Evolutionary conservation across 257 asterid species (phyloP).

Genomic region (Schizonepeta tenuifolia): DNA sequence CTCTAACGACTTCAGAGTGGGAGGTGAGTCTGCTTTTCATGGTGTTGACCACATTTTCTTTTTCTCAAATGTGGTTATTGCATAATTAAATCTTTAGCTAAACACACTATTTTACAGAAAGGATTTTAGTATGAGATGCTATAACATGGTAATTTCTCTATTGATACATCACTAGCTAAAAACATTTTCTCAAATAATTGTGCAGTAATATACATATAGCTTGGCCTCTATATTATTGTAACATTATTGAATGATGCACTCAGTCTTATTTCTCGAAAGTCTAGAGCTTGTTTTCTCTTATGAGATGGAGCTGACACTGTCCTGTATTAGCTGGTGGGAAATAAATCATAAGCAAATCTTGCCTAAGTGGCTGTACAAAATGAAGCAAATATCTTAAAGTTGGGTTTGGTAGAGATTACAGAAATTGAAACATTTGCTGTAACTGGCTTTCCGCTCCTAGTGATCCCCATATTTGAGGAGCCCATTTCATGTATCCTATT

Average conservation of each 20-base stretch:
- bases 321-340: conserved; percentile 1
- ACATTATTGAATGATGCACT: background rate
- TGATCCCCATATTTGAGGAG: conserved; percentile 9
- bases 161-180: background rate
- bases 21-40: conserved; percentile 61
- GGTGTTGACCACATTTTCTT: background rate
- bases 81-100: conserved; percentile 6
- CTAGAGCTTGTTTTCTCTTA: background rate
- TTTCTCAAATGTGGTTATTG: background rate
- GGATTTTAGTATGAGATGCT: background rate
- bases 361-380: conserved; percentile 17
- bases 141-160: background rate
- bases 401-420: background rate
- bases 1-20: conserved; percentile 98
- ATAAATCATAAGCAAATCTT: background rate
- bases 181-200: background rate
- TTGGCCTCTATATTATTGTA: background rate
- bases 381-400: conserved; percentile 21
- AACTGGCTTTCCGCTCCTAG: background rate
- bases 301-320: background rate
- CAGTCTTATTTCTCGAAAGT: background rate
- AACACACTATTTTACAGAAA: background rate
- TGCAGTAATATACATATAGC: background rate
- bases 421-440: background rate
- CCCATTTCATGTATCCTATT: background rate